A percentile compares a stretch with the other conserved stretches of the same genome.
phyloP scores from a whole-genome alignment of 1,139 yeast genomes.

The Pichia sp. region DNA sequence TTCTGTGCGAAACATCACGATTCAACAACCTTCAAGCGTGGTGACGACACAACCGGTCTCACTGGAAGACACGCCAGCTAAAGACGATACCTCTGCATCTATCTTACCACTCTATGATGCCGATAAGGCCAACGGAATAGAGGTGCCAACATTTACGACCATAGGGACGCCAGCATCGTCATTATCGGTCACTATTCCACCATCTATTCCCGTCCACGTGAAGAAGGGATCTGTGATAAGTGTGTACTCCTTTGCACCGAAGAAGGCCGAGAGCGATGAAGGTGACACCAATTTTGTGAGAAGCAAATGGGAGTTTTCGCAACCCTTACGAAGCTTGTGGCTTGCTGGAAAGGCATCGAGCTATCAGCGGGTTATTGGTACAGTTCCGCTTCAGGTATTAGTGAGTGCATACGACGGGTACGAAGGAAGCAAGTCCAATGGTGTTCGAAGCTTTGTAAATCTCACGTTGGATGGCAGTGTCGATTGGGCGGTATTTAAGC shows the following conservation, averaged over 20 bases:
- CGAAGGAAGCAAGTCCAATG: constrained; percentile 5
- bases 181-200: constrained; percentile 46
- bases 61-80: constrained; percentile 8
- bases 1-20: constrained; percentile 24
- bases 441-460: constrained; percentile 38
- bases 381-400: constrained; percentile 44
- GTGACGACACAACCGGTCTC: constrained; percentile 12
- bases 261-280: constrained; percentile 1
- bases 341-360: constrained; percentile 40
- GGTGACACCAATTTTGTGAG: constrained; percentile 1
- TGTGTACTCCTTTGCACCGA: constrained; percentile 25
- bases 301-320: constrained; percentile 32
- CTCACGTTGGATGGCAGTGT: constrained; percentile 50
- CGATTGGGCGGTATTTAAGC: constrained; percentile 58
- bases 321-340: constrained; percentile 39
- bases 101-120: constrained; percentile 1
- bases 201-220: constrained; percentile 51
- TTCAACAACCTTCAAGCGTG: constrained; percentile 26
- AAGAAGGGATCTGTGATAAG: constrained; percentile 48
- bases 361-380: constrained; percentile 43
- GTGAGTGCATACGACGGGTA: constrained; percentile 33
- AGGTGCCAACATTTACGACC: constrained; percentile 33
- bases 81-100: constrained; percentile 20
- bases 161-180: constrained; percentile 45
- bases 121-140: background rate